phyloP scores from a whole-genome alignment of 345 rosid genomes.

The Eucalyptus caleyi region DNA sequence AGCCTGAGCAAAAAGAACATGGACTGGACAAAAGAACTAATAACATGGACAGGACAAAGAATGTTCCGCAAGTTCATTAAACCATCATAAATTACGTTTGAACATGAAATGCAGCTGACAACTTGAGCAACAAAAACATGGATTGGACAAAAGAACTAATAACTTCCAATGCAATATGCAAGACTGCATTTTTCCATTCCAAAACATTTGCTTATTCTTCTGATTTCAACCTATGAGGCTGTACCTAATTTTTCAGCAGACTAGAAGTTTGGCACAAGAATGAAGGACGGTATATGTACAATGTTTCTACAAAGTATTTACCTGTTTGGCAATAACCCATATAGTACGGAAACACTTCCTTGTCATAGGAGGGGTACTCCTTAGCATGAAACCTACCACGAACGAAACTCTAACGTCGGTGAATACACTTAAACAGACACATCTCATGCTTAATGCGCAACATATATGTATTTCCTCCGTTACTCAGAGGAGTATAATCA shows the following conservation, averaged over 20 bases:
- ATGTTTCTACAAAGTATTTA: not conserved
- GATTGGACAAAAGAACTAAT: not conserved
- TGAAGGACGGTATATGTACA: not conserved
- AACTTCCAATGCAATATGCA: not conserved
- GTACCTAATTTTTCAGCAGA: not conserved
- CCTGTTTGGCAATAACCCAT: slow-evolving; percentile 94
- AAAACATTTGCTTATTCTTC: not conserved
- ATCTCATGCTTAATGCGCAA: not conserved
- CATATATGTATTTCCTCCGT: not conserved
- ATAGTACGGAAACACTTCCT: slow-evolving; percentile 49
- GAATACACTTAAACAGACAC: not conserved
- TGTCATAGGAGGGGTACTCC: slow-evolving; percentile 79
- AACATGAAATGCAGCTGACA: slow-evolving; percentile 24
- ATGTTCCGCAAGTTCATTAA: slow-evolving; percentile 78
- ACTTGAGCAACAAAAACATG: not conserved
- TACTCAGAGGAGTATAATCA: not conserved
- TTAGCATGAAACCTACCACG: slow-evolving; percentile 73
- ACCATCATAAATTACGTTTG: slow-evolving; percentile 48
- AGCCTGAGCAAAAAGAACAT: not conserved
- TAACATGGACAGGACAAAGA: slow-evolving; percentile 18
- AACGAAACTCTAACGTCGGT: not conserved
- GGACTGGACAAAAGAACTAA: not conserved
- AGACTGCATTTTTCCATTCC: not conserved
- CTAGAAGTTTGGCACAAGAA: not conserved
- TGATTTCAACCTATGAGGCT: not conserved